Percentiles rank a stretch among this genome's conserved stretches.
Conservation (phyloP, 805 yeast species). For the Ogataea corticis region DNA sequence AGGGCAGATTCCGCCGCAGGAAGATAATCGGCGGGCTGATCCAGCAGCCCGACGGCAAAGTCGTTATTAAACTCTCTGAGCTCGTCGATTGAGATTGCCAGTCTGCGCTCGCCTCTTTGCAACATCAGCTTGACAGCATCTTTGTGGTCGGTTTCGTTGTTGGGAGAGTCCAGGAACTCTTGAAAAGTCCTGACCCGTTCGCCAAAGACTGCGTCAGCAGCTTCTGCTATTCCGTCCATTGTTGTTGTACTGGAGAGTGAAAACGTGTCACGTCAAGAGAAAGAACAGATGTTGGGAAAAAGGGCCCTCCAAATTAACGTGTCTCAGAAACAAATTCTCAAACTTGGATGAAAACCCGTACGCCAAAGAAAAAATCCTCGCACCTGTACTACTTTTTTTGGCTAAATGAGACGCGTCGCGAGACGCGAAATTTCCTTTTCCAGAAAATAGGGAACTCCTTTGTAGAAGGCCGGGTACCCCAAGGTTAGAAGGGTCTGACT, state of each 20-base stretch:
- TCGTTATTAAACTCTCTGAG: conserved; percentile 75
- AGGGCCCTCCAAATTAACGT: conserved; percentile 1
- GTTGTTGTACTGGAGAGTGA: not conserved
- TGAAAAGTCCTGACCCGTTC: conserved; percentile 88
- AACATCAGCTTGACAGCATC: conserved; percentile 75
- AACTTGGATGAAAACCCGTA: conserved; percentile 3
- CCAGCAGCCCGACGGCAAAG: conserved; percentile 74
- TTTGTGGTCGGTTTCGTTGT: conserved; percentile 59
- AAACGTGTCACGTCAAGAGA: not conserved
- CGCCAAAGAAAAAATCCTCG: conserved; percentile 2
- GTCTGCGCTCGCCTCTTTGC: conserved; percentile 60
- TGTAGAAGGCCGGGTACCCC: not conserved
- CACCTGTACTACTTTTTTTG: conserved; percentile 4
- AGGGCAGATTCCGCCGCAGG: conserved; percentile 91
- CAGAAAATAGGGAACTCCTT: conserved; percentile 1
- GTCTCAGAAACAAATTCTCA: conserved; percentile 7
- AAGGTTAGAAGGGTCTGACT: no score
- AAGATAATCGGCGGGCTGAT: conserved; percentile 76
- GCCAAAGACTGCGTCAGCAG: conserved; percentile 48
- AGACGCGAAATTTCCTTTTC: not conserved
- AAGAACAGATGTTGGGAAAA: not conserved
- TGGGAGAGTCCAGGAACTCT: conserved; percentile 69
- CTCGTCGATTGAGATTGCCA: conserved; percentile 81
- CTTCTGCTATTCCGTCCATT: conserved; percentile 31
- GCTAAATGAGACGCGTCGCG: conserved; percentile 9